Evolutionary conservation across 768 basidiomycete genomes (phyloP).

Genomic region (Mycena venus): DNA sequence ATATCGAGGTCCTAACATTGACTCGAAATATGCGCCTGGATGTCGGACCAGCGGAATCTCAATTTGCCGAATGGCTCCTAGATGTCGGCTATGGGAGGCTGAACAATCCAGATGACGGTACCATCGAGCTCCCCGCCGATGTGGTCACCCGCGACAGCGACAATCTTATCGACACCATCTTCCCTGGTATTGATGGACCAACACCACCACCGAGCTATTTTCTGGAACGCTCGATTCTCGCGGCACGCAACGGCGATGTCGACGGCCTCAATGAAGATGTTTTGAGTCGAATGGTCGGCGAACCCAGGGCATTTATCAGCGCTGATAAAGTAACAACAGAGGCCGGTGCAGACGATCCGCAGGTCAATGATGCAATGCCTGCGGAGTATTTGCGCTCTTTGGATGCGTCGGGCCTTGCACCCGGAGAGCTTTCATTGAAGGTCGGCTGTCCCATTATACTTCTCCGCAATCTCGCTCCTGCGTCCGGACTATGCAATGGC

Average conservation of each 20-base stretch:
- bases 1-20: neutral
- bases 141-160: neutral
- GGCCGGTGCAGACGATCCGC: too few species aligned
- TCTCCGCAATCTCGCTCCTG: neutral
- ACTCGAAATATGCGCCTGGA: constrained; percentile 1
- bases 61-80: neutral
- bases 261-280: neutral
- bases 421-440: neutral
- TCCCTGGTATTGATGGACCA: neutral
- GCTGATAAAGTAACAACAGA: too few species aligned
- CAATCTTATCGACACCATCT: neutral
- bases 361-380: neutral
- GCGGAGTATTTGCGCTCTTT: neutral
- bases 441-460: neutral
- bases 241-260: constrained; percentile 3
- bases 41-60: neutral
- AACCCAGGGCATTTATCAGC: neutral
- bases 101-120: neutral
- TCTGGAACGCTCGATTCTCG: neutral
- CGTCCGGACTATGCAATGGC: neutral
- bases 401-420: constrained; percentile 3
- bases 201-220: neutral
- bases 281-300: neutral
- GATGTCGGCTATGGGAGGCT: neutral
- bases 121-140: neutral